These are phyloP conservation scores for Rhizophagus clarus DNA, from an alignment of 192 early-diverging fungal species.

Conservation along the genomic window DNA sequence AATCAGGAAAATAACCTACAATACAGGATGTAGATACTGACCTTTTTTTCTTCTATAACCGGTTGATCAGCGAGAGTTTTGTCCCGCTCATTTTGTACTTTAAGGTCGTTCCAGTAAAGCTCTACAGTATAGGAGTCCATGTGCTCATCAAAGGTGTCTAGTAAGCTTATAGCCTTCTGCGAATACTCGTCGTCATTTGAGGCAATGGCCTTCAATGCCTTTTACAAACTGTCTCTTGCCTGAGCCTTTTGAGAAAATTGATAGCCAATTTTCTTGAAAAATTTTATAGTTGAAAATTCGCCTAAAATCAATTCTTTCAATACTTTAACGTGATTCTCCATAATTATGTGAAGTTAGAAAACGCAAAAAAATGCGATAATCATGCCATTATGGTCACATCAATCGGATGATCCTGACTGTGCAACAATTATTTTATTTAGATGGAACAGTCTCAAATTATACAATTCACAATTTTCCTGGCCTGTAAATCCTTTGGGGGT, in stretches of 20 bases:
- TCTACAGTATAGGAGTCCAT: not conserved
- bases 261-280: conserved; percentile 8
- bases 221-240: not conserved
- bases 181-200: not conserved
- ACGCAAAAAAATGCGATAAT: too few species aligned
- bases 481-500: too few species aligned
- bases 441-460: too few species aligned
- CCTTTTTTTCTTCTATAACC: conserved; percentile 1
- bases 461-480: too few species aligned
- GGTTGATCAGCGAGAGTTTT: not conserved
- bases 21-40: not conserved
- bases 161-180: not conserved
- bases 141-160: not conserved
- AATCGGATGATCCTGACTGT: too few species aligned
- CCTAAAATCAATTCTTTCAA: conserved; percentile 2
- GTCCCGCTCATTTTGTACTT: not conserved
- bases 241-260: conserved; percentile 9
- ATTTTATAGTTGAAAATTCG: not conserved
- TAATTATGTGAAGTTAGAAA: not conserved
- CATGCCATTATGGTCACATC: too few species aligned
- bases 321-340: conserved; percentile 8
- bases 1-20: conserved; percentile 2
- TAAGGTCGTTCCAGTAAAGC: not conserved
- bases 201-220: not conserved
- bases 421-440: too few species aligned